A percentile compares a stretch with the other conserved stretches of the same genome.
phyloP scores from a whole-genome alignment of 768 basidiomycete genomes.

The Russula sp. region DNA sequence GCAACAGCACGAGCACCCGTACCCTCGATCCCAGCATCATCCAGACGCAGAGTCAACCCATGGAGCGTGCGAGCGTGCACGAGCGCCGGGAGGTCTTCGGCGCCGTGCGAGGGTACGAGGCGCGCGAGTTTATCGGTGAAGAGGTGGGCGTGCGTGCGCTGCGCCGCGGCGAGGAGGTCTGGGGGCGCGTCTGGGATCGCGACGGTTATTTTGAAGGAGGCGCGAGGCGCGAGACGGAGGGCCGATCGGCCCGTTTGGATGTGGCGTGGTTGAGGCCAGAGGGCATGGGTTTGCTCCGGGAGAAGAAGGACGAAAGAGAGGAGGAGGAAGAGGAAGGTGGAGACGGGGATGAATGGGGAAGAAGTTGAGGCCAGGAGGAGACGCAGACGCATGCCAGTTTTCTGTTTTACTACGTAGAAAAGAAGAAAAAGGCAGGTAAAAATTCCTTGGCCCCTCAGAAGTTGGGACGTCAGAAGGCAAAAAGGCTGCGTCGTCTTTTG shows the following conservation, averaged over 20 bases:
- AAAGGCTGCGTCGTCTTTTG: no score
- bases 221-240: slow-evolving; percentile 33
- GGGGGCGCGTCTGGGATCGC: slow-evolving; percentile 38
- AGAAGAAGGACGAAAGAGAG: slow-evolving; percentile 23
- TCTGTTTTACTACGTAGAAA: no score
- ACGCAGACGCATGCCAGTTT: not conserved
- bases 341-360: not conserved
- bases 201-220: slow-evolving; percentile 43
- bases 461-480: no score
- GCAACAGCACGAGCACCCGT: no score
- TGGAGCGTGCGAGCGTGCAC: slow-evolving; percentile 36
- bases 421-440: no score
- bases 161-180: slow-evolving; percentile 53
- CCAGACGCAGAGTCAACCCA: slow-evolving; percentile 39
- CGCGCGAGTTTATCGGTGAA: slow-evolving; percentile 48
- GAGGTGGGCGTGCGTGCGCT: slow-evolving; percentile 35
- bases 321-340: slow-evolving; percentile 16
- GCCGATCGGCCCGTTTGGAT: slow-evolving; percentile 27
- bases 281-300: slow-evolving; percentile 20
- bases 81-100: slow-evolving; percentile 36
- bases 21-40: slow-evolving; percentile 18
- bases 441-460: no score
- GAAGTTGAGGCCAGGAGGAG: not conserved
- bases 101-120: slow-evolving; percentile 53
- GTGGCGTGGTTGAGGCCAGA: slow-evolving; percentile 34